Conservation (phyloP, 768 basidiomycete species). For the Gymnopilus junonius region DNA sequence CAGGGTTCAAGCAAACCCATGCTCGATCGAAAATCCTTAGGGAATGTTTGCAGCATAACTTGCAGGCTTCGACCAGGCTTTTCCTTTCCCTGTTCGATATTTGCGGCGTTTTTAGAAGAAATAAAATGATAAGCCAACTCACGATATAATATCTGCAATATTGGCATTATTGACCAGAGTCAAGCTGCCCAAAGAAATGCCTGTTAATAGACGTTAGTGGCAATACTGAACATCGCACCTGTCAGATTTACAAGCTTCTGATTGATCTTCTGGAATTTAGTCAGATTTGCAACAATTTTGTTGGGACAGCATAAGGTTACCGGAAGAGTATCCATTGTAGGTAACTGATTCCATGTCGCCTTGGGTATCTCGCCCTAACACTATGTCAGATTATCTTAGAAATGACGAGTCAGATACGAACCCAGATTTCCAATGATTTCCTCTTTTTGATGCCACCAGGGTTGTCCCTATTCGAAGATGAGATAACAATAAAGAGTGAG, state of each 20-base stretch:
- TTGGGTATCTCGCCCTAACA: neutral
- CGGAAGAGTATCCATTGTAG: neutral
- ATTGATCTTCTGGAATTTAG: neutral
- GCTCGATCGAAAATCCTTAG: conserved; percentile 56
- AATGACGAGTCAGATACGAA: neutral
- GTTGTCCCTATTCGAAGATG: conserved; percentile 38
- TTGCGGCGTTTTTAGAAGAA: neutral
- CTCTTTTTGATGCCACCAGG: conserved; percentile 44
- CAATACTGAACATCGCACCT: neutral
- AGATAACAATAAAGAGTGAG: neutral
- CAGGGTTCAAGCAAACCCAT: conserved; percentile 69
- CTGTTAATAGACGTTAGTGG: neutral
- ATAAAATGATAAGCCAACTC: neutral
- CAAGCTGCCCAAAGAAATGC: neutral
- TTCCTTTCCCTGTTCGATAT: neutral
- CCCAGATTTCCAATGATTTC: neutral
- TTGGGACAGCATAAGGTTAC: neutral
- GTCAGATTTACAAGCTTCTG: neutral
- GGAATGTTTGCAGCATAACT: conserved; percentile 45
- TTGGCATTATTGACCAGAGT: neutral
- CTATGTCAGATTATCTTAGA: neutral
- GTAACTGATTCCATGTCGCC: neutral
- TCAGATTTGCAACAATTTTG: neutral
- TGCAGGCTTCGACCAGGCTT: conserved; percentile 35
- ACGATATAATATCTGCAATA: neutral